Evolutionary conservation across 768 basidiomycete genomes (phyloP), one percentile per base, ranked within the genome.

Genomic region (Serendipita sp.): DNA sequence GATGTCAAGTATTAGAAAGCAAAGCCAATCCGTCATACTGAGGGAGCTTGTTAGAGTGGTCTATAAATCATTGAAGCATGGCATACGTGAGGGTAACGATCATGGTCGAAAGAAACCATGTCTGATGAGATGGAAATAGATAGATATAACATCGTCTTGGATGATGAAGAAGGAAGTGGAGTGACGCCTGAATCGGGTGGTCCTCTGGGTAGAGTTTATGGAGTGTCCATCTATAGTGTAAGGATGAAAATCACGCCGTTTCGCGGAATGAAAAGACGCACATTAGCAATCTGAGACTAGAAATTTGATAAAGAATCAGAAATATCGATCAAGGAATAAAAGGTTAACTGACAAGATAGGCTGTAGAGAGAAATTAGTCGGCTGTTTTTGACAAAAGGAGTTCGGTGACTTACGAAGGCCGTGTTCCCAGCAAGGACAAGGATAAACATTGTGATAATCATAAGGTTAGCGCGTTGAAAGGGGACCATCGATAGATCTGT

Each of bases 341-440:
- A 13, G 7, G 5, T 5, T 41, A 2, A 78, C 92, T 76, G 72
- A 95, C 92, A 93, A 85, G 66, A 94, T 79, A 47, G 92, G 92
- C 90, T 92, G 64, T 28, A 65, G 65, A 47, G 45, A 63, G 24
- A 45, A 35, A 35, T 45, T 66, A 35, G 10, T 7, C 41, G 48
- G 58, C 46, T 47, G 48, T n/a, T 51, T 46, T 18, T 41, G 51
- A 53, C 35, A 54, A 45, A 4, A 41, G 38, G 38, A 41, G 13
- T 41, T n/a, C 16, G n/a, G 13, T 3, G 3, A 86, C 92, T 79
- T 70, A 95, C 93, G 70, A 91, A 95, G 28, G 83, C 86, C 48
- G 93, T 96, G 71, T 98, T 97, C 8, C 95, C 95, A 58, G 91
- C 92, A 54, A 97, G 73, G 67, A 97, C 87, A 30, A 90, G 75